These are phyloP conservation scores for Trapa bicornis DNA, from an alignment of 345 rosid species.

Conservation along the genomic window DNA sequence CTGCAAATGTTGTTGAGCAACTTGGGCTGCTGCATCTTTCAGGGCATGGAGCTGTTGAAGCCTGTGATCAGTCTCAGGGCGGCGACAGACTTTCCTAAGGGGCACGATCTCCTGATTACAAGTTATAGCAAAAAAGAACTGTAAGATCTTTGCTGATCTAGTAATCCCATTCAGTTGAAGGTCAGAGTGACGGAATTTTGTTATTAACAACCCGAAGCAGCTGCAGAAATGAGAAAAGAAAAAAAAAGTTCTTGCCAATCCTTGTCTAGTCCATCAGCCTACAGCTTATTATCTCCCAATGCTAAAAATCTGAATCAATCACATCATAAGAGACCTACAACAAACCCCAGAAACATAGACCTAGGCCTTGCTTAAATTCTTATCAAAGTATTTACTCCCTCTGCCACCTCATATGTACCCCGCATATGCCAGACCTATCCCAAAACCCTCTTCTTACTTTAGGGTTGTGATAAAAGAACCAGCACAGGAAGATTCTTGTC, in stretches of 20 bases:
- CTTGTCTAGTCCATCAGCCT: neutral
- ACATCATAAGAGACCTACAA: neutral
- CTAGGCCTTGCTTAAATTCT: neutral
- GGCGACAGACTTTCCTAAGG: constrained; percentile 78
- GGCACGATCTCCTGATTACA: constrained; percentile 89
- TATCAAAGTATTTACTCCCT: no score
- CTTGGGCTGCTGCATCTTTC: constrained; percentile 19
- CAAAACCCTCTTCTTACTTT: neutral
- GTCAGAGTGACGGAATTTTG: neutral
- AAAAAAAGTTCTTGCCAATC: neutral
- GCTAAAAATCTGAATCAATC: neutral
- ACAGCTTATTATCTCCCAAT: neutral
- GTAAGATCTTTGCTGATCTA: neutral
- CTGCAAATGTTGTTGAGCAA: neutral
- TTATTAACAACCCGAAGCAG: neutral
- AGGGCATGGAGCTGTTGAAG: constrained; percentile 83
- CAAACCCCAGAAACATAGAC: neutral
- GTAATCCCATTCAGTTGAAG: neutral
- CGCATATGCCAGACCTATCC: neutral
- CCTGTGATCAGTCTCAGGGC: constrained; percentile 98
- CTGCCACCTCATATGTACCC: neutral
- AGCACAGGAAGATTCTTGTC: neutral
- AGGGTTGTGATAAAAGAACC: no score
- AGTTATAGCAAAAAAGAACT: neutral
- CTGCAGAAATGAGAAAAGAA: neutral